Conservation (phyloP, 352 stramenopile genomes). For the Phytophthora fragariae region DNA sequence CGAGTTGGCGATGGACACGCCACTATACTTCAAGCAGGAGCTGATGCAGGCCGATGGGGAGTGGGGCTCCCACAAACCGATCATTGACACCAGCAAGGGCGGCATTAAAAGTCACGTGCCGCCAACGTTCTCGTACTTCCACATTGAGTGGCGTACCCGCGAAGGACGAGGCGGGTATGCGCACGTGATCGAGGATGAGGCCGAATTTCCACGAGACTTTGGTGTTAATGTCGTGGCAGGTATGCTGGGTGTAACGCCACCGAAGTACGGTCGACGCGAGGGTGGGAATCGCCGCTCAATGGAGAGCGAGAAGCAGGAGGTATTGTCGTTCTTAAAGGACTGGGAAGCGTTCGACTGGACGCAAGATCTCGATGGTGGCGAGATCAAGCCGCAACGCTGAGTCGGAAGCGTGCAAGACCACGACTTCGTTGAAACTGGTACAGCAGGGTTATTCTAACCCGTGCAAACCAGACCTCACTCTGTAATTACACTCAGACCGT, state of each 20-base stretch:
- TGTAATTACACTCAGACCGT: conserved; percentile 26
- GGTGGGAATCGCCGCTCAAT: conserved; percentile 44
- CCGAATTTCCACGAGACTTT: conserved; percentile 80
- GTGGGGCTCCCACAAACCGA: conserved; percentile 85
- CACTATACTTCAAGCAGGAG: conserved; percentile 88
- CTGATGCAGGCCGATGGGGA: conserved; percentile 78
- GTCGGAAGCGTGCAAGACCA: conserved; percentile 4
- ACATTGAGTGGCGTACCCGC: conserved; percentile 78
- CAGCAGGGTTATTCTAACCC: conserved; percentile 5
- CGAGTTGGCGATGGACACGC: conserved; percentile 66
- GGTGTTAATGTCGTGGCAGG: conserved; percentile 79
- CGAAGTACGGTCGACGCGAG: conserved; percentile 64
- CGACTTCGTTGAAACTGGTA: conserved; percentile 19
- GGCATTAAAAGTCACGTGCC: conserved; percentile 72
- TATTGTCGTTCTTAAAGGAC: conserved; percentile 66
- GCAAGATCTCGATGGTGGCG: conserved; percentile 68
- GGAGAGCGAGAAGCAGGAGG: conserved; percentile 68
- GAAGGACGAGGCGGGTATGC: conserved; percentile 61
- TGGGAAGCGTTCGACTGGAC: conserved; percentile 86
- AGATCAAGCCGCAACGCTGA: conserved; percentile 42
- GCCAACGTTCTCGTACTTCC: conserved; percentile 85
- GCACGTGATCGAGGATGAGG: conserved; percentile 85
- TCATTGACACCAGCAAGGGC: conserved; percentile 75
- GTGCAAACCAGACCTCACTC: not conserved
- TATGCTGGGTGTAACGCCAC: conserved; percentile 75